Percentiles rank a stretch among this genome's conserved stretches.
These are phyloP conservation scores for Penicillium riverlandense DNA, from an alignment of 495 filamentous ascomycete genomes.

Conservation along the genomic window DNA sequence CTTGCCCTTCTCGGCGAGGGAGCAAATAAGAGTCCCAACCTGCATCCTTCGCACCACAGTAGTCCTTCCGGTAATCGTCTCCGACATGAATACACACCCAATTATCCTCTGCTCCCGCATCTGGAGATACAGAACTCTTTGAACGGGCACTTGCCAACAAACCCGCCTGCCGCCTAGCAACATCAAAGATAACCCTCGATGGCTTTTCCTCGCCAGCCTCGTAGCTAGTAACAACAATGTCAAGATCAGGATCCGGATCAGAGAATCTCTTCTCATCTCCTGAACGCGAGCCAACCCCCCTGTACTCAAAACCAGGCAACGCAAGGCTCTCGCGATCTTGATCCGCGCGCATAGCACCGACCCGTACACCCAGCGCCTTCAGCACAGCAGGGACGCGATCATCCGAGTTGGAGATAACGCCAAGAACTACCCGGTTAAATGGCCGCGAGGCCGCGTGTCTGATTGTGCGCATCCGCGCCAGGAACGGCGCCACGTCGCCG, in stretches of 20 bases:
- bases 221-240: slow-evolving; percentile 65
- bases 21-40: slow-evolving; percentile 58
- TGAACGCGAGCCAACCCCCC: slow-evolving; percentile 1
- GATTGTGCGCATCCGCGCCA: slow-evolving; percentile 32
- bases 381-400: slow-evolving; percentile 58
- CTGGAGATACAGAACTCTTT: not conserved
- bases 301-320: slow-evolving; percentile 36
- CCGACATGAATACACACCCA: slow-evolving; percentile 59
- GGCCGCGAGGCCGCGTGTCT: not conserved
- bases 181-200: slow-evolving; percentile 52
- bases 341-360: slow-evolving; percentile 36
- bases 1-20: slow-evolving; percentile 20
- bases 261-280: not conserved
- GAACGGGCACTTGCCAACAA: slow-evolving; percentile 1
- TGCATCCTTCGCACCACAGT: slow-evolving; percentile 48
- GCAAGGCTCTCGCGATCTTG: slow-evolving; percentile 22
- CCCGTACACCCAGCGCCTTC: slow-evolving; percentile 50
- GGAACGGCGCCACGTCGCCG: slow-evolving; percentile 46
- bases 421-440: slow-evolving; percentile 42
- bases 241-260: slow-evolving; percentile 39
- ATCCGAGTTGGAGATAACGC: slow-evolving; percentile 74
- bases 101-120: slow-evolving; percentile 1
- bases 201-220: slow-evolving; percentile 69
- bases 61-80: slow-evolving; percentile 60
- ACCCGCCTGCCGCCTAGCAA: slow-evolving; percentile 43